phyloP scores from a whole-genome alignment of 768 basidiomycete genomes.

The Mycena floridula region DNA sequence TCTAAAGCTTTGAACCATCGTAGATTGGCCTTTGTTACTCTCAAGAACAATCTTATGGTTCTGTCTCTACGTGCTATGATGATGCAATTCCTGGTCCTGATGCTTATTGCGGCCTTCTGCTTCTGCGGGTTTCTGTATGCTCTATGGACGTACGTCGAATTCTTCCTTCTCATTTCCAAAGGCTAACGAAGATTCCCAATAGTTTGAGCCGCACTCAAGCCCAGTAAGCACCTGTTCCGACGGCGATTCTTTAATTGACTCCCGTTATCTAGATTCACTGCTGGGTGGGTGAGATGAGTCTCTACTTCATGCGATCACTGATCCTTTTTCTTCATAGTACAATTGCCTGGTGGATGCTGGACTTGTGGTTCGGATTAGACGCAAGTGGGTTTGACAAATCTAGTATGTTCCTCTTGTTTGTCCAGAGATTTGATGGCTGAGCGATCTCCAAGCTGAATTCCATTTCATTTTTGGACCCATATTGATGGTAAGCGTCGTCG shows the following conservation, averaged over 20 bases:
- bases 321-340: slow-evolving; percentile 26
- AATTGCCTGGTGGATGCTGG: slow-evolving; percentile 94
- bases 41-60: slow-evolving; percentile 77
- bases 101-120: slow-evolving; percentile 84
- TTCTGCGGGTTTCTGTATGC: slow-evolving; percentile 93
- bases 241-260: not conserved
- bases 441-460: slow-evolving; percentile 46
- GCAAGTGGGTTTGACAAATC: slow-evolving; percentile 82
- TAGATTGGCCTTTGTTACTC: slow-evolving; percentile 86
- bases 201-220: slow-evolving; percentile 61
- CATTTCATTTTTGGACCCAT: slow-evolving; percentile 86
- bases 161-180: too few relatives aligned
- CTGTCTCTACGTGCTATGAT: slow-evolving; percentile 89
- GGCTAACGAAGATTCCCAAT: too few relatives aligned
- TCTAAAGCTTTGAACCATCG: not conserved
- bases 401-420: slow-evolving; percentile 38
- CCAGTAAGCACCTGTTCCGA: slow-evolving; percentile 30
- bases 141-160: slow-evolving; percentile 74
- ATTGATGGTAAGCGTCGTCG: too few relatives aligned
- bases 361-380: slow-evolving; percentile 93
- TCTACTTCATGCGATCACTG: slow-evolving; percentile 6
- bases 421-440: too few relatives aligned
- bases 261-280: slow-evolving; percentile 5
- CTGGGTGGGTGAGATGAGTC: slow-evolving; percentile 23
- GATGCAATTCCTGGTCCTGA: slow-evolving; percentile 77